Conservation (phyloP, 2,329 filamentous ascomycete species). For the Aschersonia sp. region DNA sequence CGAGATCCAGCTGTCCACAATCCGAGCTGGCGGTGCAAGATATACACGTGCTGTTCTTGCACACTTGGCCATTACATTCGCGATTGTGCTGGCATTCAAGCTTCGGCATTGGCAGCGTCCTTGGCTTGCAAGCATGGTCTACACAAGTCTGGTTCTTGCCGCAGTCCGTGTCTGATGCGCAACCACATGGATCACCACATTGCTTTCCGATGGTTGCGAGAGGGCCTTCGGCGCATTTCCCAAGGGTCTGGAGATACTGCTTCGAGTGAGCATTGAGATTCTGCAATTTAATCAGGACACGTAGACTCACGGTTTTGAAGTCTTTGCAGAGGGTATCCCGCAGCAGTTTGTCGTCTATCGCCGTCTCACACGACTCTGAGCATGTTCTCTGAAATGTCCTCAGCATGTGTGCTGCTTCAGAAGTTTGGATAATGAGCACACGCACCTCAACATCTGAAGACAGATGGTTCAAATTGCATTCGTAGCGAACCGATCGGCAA, state of each 20-base stretch:
- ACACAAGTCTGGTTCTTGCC: slow-evolving; percentile 1
- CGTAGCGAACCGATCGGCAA: slow-evolving; percentile 2
- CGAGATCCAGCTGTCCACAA: slow-evolving; percentile 1
- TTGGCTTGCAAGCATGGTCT: slow-evolving; percentile 1
- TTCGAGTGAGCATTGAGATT: background rate
- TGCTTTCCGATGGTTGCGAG: slow-evolving; percentile 1
- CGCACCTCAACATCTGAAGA: slow-evolving; percentile 3
- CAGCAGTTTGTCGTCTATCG: slow-evolving; percentile 2
- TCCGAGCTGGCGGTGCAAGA: slow-evolving; percentile 2
- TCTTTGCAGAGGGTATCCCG: slow-evolving; percentile 1
- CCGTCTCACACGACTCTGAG: slow-evolving; percentile 2
- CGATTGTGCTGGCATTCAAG: slow-evolving; percentile 2
- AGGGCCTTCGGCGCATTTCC: slow-evolving; percentile 3
- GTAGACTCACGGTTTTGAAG: slow-evolving; percentile 3
- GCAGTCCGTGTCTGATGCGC: slow-evolving; percentile 3
- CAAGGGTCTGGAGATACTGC: slow-evolving; percentile 3
- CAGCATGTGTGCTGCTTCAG: background rate
- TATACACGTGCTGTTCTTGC: slow-evolving; percentile 2
- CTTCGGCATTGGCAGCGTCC: background rate
- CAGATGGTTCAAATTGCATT: slow-evolving; percentile 2
- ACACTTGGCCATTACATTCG: slow-evolving; percentile 5
- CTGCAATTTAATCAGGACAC: background rate
- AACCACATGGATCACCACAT: slow-evolving; percentile 3
- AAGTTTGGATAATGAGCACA: background rate
- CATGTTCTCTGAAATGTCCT: slow-evolving; percentile 3